phyloP scores from a whole-genome alignment of 345 rosid genomes.

The Pugionium cornutum region DNA sequence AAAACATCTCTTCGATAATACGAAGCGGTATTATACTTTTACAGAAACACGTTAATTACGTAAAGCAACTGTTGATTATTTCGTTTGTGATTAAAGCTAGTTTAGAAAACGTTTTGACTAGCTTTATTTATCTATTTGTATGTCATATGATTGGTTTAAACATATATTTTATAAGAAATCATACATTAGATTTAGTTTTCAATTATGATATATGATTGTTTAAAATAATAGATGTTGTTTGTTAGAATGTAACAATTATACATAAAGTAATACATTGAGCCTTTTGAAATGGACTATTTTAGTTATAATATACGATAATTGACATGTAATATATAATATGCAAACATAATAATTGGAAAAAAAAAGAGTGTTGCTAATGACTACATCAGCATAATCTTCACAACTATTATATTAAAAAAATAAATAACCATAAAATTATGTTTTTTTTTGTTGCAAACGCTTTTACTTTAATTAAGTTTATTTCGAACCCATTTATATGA shows the following conservation, averaged over 20 bases:
- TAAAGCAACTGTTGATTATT: too few species aligned
- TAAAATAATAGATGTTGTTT: too few species aligned
- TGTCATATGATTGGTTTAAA: too few species aligned
- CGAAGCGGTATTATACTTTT: too few species aligned
- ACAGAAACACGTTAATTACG: too few species aligned
- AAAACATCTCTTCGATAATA: constrained; percentile 27
- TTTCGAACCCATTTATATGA: background rate
- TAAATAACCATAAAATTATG: background rate
- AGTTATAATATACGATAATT: constrained; percentile 17
- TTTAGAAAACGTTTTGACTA: too few species aligned
- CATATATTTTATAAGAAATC: too few species aligned
- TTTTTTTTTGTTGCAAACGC: constrained; percentile 7
- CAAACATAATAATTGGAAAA: background rate
- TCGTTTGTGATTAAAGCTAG: too few species aligned
- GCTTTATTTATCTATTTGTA: too few species aligned
- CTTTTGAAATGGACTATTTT: constrained; percentile 24
- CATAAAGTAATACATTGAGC: background rate
- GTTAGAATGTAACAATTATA: too few species aligned
- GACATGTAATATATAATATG: constrained; percentile 27
- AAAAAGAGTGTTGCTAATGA: constrained; percentile 17
- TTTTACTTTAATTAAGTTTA: constrained; percentile 6
- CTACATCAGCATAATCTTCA: constrained; percentile 38
- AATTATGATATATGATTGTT: too few species aligned
- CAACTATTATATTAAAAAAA: background rate
- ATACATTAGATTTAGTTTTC: too few species aligned